These are phyloP conservation scores for Wickerhamomyces bovis DNA, from an alignment of 805 yeast genomes.

Conservation along the genomic window DNA sequence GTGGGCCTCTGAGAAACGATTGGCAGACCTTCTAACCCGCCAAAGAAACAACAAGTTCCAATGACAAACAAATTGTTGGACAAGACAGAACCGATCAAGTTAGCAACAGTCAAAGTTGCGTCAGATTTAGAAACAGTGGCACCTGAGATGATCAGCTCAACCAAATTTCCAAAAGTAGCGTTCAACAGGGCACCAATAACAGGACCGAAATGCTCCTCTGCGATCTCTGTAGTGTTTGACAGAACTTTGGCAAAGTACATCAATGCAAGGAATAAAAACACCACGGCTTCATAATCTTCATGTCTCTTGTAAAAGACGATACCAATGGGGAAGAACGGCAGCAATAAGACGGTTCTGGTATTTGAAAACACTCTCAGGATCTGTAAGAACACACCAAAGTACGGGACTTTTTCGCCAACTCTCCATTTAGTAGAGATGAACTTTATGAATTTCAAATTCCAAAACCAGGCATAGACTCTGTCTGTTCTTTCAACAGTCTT, in stretches of 20 bases:
- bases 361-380: conserved; percentile 12
- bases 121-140: conserved; percentile 43
- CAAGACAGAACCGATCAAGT: conserved; percentile 42
- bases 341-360: conserved; percentile 15
- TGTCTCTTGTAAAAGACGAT: conserved; percentile 12
- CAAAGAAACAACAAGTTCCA: conserved; percentile 21
- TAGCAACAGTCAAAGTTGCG: conserved; percentile 43
- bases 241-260: conserved; percentile 21
- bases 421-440: conserved; percentile 5
- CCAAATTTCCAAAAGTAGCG: conserved; percentile 47
- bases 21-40: conserved; percentile 15
- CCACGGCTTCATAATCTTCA: conserved; percentile 17
- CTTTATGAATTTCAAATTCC: conserved; percentile 6
- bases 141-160: conserved; percentile 43
- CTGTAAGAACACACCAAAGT: conserved; percentile 14
- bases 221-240: conserved; percentile 20
- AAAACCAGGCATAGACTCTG: conserved; percentile 12
- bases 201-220: conserved; percentile 26
- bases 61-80: conserved; percentile 36
- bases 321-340: conserved; percentile 20
- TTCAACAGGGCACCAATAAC: conserved; percentile 43
- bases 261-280: conserved; percentile 16
- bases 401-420: conserved; percentile 10
- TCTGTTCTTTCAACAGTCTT: conserved; percentile 13
- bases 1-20: conserved; percentile 13